These are phyloP conservation scores for Erodium chrysanthum DNA, from an alignment of 441 rosid species.

Conservation along the genomic window DNA sequence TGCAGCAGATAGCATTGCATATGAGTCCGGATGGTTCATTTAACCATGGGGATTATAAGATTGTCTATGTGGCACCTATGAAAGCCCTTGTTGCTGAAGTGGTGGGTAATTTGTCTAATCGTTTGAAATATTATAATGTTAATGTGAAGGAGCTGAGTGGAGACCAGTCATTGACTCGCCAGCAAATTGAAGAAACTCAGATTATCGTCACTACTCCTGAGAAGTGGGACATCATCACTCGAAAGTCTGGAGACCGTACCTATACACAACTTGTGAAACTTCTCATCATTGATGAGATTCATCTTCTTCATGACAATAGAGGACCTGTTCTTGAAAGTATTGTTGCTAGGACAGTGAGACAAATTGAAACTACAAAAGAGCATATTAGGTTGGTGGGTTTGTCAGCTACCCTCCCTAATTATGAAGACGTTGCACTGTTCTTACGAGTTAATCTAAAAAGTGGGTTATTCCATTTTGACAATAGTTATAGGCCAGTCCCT, in stretches of 20 bases:
- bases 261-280: slow-evolving; percentile 84
- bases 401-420: slow-evolving; percentile 91
- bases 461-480: slow-evolving; percentile 81
- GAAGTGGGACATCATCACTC: slow-evolving; percentile 91
- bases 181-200: slow-evolving; percentile 90
- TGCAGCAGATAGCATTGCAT: slow-evolving; percentile 25
- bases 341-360: slow-evolving; percentile 90
- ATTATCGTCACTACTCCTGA: slow-evolving; percentile 93
- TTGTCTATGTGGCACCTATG: slow-evolving; percentile 28
- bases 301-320: slow-evolving; percentile 89
- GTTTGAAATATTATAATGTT: slow-evolving; percentile 27
- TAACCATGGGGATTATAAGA: slow-evolving; percentile 20
- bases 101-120: slow-evolving; percentile 24
- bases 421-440: slow-evolving; percentile 81
- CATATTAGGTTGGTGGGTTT: slow-evolving; percentile 85
- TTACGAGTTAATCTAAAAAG: slow-evolving; percentile 54
- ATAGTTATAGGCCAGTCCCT: slow-evolving; percentile 89
- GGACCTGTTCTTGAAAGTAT: slow-evolving; percentile 97
- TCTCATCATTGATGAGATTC: slow-evolving; percentile 84
- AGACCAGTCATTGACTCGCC: slow-evolving; percentile 78
- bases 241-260: slow-evolving; percentile 96
- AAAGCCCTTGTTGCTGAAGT: slow-evolving; percentile 27
- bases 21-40: not conserved
- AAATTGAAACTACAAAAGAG: slow-evolving; percentile 80
- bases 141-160: slow-evolving; percentile 85